These are phyloP conservation scores for Tirmania nivea DNA, from an alignment of 495 filamentous ascomycete genomes.

Conservation along the genomic window DNA sequence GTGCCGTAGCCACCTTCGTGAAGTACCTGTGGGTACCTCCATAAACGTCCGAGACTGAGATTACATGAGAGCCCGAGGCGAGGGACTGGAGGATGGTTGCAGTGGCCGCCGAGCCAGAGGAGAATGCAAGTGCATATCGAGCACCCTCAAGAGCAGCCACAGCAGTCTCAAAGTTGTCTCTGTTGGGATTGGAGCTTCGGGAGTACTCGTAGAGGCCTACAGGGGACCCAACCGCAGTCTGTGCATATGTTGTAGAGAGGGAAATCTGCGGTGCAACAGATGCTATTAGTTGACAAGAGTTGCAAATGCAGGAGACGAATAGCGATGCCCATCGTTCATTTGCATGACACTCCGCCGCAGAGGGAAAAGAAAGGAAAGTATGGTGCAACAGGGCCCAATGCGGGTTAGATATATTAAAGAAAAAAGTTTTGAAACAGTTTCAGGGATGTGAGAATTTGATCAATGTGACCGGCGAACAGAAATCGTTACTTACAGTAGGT, in stretches of 20 bases:
- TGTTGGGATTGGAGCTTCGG: constrained; percentile 79
- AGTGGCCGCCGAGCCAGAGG: constrained; percentile 84
- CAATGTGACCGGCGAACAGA: background rate
- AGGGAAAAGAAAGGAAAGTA: background rate
- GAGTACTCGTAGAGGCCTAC: constrained; percentile 79
- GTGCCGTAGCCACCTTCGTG: constrained; percentile 87
- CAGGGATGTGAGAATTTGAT: background rate
- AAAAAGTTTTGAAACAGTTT: background rate
- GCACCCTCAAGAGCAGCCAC: constrained; percentile 83
- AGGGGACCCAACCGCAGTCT: constrained; percentile 63
- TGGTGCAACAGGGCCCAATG: background rate
- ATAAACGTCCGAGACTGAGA: constrained; percentile 93
- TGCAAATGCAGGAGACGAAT: background rate
- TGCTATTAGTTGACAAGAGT: constrained; percentile 3
- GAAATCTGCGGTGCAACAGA: constrained; percentile 41
- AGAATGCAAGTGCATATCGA: constrained; percentile 81
- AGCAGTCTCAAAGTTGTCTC: constrained; percentile 78
- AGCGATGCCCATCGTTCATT: too few relatives aligned
- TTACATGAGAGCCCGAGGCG: constrained; percentile 74
- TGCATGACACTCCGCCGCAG: background rate
- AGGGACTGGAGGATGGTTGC: constrained; percentile 83
- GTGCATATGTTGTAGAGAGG: constrained; percentile 81
- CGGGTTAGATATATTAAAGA: background rate
- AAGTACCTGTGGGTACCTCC: constrained; percentile 97
- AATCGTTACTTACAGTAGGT: constrained; percentile 35